Base-by-base conservation (phyloP, 352 stramenopile species). In the Globisporangium acanthophoron region DNA sequence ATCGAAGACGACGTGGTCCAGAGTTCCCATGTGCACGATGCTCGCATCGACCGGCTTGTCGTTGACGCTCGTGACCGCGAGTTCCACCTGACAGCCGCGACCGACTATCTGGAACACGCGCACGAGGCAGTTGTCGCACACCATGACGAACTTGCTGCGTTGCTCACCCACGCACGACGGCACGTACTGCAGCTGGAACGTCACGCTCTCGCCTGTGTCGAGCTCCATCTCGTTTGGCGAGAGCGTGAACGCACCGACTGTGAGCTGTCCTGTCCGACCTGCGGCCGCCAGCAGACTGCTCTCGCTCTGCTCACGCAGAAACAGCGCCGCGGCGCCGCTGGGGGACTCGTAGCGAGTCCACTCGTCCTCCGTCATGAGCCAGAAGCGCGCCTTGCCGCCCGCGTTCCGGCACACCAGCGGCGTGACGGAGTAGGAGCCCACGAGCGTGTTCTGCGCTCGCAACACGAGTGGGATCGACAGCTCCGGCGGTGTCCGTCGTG, bases 121-220 rank as follows among this genome's bases (percentile, higher is more conserved):
- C 40, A 92, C 81, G 33, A 94, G 70, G 52, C 81, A 90, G 57
- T 94, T 94, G 71, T 94, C 80, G 54, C 81, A 94, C 24, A 94
- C 80, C 67, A 94, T 75, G 21, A 90, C 73, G 49, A 94, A 85
- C 37, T 80, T 76, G 35, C 78, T 71, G 15, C 75, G 69, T 50
- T 83, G 64, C 33, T 89, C 77, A 16, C 81, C 80, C 31, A 88
- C 62, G n/a, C 65, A 66, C 0, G 62, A 81, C 4, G 84, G 80
- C 8, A 71, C 63, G 45, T 88, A 94, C 24, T 68, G 56, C 12
- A 94, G 71, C 46, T 74, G 41, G 1, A 94, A 63, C 18, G 52
- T 57, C 16, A 85, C 66, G 37, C 65, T 72, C 33, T 81, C 65
- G 21, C 62, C 65, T 11, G 64, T 79, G 12, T 59, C 59, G 3